These are phyloP conservation scores for Phytophthora pisi DNA, from an alignment of 352 stramenopile genomes.

Conservation along the genomic window DNA sequence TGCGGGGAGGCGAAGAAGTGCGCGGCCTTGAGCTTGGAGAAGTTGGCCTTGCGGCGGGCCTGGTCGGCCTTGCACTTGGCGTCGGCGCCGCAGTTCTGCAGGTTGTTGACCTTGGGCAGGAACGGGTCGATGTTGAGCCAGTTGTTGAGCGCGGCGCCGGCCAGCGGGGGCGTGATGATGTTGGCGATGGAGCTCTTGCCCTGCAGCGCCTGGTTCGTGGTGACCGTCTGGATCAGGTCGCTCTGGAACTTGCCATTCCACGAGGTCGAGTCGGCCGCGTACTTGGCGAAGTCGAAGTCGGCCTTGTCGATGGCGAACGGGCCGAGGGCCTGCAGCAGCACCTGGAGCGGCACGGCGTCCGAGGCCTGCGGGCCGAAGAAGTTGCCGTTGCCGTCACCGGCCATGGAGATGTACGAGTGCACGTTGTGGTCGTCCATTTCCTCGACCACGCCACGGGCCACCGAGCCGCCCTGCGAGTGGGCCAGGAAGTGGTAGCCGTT, in stretches of 20 bases:
- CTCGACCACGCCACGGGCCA: conserved; percentile 57
- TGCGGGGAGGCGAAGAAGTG: conserved; percentile 62
- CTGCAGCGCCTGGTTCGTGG: conserved; percentile 35
- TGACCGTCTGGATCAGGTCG: conserved; percentile 44
- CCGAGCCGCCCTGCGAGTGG: conserved; percentile 53
- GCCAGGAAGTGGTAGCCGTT: conserved; percentile 59
- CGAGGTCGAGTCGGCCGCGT: conserved; percentile 33
- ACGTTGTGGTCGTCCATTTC: conserved; percentile 67
- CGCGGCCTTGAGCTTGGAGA: conserved; percentile 41
- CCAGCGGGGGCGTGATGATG: conserved; percentile 39
- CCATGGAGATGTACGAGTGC: conserved; percentile 54
- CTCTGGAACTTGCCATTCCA: conserved; percentile 49
- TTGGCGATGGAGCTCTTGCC: conserved; percentile 46
- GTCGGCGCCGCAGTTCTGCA: conserved; percentile 24
- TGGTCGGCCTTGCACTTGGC: conserved; percentile 28
- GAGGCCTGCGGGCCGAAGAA: conserved; percentile 54
- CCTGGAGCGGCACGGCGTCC: conserved; percentile 41
- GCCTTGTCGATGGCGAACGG: conserved; percentile 36
- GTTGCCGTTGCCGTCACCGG: conserved; percentile 56
- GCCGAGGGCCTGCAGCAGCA: conserved; percentile 44
- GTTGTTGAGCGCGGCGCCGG: conserved; percentile 32
- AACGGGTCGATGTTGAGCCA: conserved; percentile 52
- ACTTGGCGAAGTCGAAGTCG: conserved; percentile 50
- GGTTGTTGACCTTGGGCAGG: conserved; percentile 52
- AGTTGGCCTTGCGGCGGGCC: conserved; percentile 51